Evolutionary conservation across 768 basidiomycete species (phyloP).

Genomic region (Pisolithus tinctorius): DNA sequence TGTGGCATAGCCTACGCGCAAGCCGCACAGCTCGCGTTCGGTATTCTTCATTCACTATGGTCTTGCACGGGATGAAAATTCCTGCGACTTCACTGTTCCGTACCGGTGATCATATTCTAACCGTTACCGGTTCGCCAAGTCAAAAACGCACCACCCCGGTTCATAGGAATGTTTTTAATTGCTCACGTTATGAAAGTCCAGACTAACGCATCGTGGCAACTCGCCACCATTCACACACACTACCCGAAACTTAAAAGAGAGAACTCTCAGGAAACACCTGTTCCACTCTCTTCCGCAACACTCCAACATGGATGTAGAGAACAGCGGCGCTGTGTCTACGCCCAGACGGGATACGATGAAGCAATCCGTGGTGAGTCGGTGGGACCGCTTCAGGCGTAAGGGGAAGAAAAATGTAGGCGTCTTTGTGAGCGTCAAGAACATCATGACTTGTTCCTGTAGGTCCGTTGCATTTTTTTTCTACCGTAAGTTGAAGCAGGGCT

Average conservation of each 20-base stretch:
- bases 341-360: background rate
- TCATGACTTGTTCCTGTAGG: constrained; percentile 51
- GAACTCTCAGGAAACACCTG: background rate
- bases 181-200: too few species aligned
- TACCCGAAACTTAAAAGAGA: too few species aligned
- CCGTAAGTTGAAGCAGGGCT: constrained; percentile 1
- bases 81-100: background rate
- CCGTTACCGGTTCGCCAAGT: background rate
- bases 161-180: too few species aligned
- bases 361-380: background rate
- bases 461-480: constrained; percentile 2
- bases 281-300: too few species aligned
- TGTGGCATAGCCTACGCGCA: too few species aligned
- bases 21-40: too few species aligned
- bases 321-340: background rate
- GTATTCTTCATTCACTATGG: too few species aligned
- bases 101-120: background rate
- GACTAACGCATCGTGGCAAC: too few species aligned
- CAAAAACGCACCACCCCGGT: too few species aligned
- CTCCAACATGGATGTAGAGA: background rate
- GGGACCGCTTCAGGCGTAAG: constrained; percentile 13
- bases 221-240: background rate
- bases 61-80: too few species aligned
- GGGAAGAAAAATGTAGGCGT: constrained; percentile 41
- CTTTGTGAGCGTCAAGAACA: constrained; percentile 36